Base-by-base conservation (phyloP, 2,329 filamentous ascomycete species). In the Aspergillus novoparasiticus region DNA sequence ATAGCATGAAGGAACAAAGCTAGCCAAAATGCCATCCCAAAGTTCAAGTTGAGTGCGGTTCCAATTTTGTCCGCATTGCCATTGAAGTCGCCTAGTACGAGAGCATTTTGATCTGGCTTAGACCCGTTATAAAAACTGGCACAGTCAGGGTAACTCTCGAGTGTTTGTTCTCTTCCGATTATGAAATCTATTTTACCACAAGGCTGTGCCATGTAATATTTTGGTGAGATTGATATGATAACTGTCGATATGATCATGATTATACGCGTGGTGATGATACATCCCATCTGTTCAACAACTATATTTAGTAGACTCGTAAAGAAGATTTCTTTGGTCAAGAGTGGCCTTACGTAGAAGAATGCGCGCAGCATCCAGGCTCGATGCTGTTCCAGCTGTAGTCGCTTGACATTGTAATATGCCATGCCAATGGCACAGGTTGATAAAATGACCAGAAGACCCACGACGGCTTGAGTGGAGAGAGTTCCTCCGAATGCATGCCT, bases 321-420 rank as follows among this genome's bases (percentile, higher is more conserved):
- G 14, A 16, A 2, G 14, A 6, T 36, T 16, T 14, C 5, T 6
- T 36, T 36, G 6, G 34, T 6, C 6, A 14, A 6, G 3, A 36
- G 14, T 11, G 12, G 19, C 2, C 41, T 19, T 58, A 58, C 56
- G 12, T 58, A 58, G 41, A 58, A 58, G 26, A 45, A 58, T 9
- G 56, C 16, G 26, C 56, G 21, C 5, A 58, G 10, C 56, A 58
- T 58, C 56, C 56, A 58, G 6, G 56, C 56, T 16, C 56, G 56
- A 23, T 58, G 56, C 21, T 58, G 56, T 19, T 58, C 56, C 3
- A 58, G 36, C 26, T 58, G 56, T 3, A 58, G 56, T 46, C 56
- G 23, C 26, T 58, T 58, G 14, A 58, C n/a, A n/a, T 58, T 58
- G 39, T 46, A 46, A 16, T 58, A 58, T 2, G 56, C 56, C 28